These are phyloP conservation scores for Incumbomyces lentus DNA, from an alignment of 2,329 filamentous ascomycete species.

Conservation along the genomic window DNA sequence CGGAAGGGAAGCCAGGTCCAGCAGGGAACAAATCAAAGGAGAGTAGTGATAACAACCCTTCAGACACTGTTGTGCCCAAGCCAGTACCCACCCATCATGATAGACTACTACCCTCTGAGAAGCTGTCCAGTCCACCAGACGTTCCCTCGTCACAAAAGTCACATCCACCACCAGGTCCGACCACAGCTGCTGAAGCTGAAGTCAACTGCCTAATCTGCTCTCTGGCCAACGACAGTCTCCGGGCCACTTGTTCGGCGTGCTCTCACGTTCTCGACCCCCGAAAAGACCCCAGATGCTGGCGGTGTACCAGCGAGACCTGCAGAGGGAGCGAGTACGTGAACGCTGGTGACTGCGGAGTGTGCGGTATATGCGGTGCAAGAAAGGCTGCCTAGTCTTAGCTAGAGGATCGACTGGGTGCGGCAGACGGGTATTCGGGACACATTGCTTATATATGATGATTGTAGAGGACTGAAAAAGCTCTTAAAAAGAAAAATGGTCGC, in stretches of 20 bases:
- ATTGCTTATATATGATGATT: neutral
- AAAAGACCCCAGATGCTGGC: conserved; percentile 51
- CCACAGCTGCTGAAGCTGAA: neutral
- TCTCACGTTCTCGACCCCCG: conserved; percentile 54
- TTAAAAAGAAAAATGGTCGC: too few species aligned
- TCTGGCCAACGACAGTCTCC: conserved; percentile 45
- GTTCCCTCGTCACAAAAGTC: neutral
- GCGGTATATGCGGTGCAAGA: conserved; percentile 54
- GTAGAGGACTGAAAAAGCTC: neutral
- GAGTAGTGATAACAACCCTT: neutral
- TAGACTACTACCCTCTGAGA: neutral
- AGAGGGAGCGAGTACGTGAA: conserved; percentile 52
- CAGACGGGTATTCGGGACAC: neutral
- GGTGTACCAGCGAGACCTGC: conserved; percentile 49
- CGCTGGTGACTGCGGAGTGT: conserved; percentile 56
- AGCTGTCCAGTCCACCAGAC: neutral
- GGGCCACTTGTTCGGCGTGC: conserved; percentile 57
- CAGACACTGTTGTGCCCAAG: neutral
- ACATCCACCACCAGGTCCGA: neutral
- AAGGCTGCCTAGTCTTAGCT: conserved; percentile 18
- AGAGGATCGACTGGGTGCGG: neutral
- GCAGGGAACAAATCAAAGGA: neutral
- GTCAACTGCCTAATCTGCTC: conserved; percentile 55
- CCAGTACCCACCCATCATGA: neutral
- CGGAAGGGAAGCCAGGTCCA: neutral